Evolutionary conservation across 2,329 filamentous ascomycete species (phyloP), one percentile per base, ranked within the genome.

Genomic region (Trichoderma citrinoviride): DNA sequence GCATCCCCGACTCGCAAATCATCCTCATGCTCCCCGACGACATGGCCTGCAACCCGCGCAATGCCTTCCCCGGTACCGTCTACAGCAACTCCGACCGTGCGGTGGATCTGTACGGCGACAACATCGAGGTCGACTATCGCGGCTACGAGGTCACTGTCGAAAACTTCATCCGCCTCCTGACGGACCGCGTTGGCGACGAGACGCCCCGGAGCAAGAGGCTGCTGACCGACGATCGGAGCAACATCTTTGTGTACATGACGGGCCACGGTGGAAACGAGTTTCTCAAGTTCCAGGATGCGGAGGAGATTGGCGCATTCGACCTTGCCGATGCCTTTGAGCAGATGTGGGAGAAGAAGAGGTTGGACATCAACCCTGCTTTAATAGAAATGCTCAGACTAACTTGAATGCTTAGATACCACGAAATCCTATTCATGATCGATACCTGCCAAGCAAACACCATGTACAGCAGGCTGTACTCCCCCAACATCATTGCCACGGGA

Each of bases 11-110:
- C 79, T 97, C 92, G 58, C 95, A 99, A 77, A 99, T 99, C 79
- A 98, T 99, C 76, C 90, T 99, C 70, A 98, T 99, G 93, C 87
- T 99, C n/a, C 95, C 95, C 23, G 95, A 99, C 77, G 95, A 99
- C 81, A 98, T 99, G 92, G 95, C 95, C 44, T 99, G 95, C 83
- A 99, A 99, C 79, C 95, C 95, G 37, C 92, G 95, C 73, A 99
- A 99, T 77, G 93, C 93, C 56, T 99, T 99, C 77, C 93, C 95
- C 0, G 95, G 95, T 60, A 97, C 93, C 61, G 95, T 99, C 33
- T 99, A 98, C 84, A 97, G 95, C 79, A 98, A 99, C 75, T 93
- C 95, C 43, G 93, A 97, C 77, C 91, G 95, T 69, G 93, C 92
- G 8, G 90, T 99, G 55, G 95, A 99, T 74, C 83, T 99, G 5